Conservation (phyloP, 1,284 basidiomycete genomes). For the Cutaneotrichosporon sp. region DNA sequence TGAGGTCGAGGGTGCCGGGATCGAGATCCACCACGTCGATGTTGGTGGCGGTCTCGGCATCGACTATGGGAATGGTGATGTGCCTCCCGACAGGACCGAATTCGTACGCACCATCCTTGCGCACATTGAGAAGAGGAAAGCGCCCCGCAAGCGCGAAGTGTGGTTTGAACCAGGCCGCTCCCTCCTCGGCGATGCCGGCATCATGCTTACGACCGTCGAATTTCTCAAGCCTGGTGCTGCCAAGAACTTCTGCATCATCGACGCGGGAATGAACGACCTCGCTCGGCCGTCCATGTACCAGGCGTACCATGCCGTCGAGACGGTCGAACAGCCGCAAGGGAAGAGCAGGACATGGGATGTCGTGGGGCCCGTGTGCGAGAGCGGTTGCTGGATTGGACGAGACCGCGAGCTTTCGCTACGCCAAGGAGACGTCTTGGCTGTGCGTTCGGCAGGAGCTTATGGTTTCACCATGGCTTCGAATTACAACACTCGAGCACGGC, state of each 20-base stretch:
- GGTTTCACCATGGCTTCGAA: constrained; percentile 15
- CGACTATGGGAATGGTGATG: constrained; percentile 15
- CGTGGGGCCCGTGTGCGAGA: constrained; percentile 20
- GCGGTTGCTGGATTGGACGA: constrained; percentile 17
- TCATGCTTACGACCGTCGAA: constrained; percentile 16
- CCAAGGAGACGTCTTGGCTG: constrained; percentile 14
- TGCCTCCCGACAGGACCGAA: constrained; percentile 9
- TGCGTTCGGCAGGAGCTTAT: constrained; percentile 16
- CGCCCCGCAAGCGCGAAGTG: constrained; percentile 6
- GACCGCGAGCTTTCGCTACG: constrained; percentile 2
- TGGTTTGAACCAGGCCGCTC: constrained; percentile 20
- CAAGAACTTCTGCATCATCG: constrained; percentile 21
- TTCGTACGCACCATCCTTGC: constrained; percentile 15
- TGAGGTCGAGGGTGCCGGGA: constrained; percentile 10
- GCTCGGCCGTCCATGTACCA: constrained; percentile 14
- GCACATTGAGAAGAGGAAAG: constrained; percentile 1
- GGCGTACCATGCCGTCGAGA: constrained; percentile 14
- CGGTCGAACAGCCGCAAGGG: background rate
- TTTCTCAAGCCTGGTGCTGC: constrained; percentile 13
- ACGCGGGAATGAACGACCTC: constrained; percentile 22
- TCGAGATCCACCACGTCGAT: constrained; percentile 16
- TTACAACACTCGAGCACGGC: constrained; percentile 20
- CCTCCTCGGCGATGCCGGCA: constrained; percentile 14
- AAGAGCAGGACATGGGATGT: constrained; percentile 8
- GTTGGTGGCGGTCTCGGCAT: constrained; percentile 20